phyloP scores from a whole-genome alignment of 1,284 basidiomycete species.

The Naganishia sp. region DNA sequence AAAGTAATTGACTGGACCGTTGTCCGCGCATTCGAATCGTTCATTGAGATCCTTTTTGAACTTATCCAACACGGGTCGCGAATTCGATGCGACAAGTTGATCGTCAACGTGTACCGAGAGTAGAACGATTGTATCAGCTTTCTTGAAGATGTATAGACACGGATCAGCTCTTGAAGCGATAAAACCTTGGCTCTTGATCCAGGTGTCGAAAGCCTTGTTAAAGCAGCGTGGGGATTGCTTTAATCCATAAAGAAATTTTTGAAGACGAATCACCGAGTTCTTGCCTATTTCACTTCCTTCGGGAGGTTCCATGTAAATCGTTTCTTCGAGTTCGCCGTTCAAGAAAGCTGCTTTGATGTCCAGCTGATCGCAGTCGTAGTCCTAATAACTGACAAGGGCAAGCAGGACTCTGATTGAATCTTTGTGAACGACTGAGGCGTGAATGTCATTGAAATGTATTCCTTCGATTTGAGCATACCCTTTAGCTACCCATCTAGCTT shows the following conservation, averaged over 20 bases:
- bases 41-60: constrained; percentile 35
- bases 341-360: constrained; percentile 24
- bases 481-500: constrained; percentile 41
- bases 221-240: constrained; percentile 40
- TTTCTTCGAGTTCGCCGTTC: constrained; percentile 26
- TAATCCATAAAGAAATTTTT: constrained; percentile 40
- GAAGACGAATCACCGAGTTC: constrained; percentile 31
- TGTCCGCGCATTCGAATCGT: constrained; percentile 11
- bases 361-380: constrained; percentile 38
- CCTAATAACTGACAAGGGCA: constrained; percentile 36
- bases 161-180: constrained; percentile 31
- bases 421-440: constrained; percentile 38
- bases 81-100: constrained; percentile 38
- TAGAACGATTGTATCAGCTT: constrained; percentile 1
- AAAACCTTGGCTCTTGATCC: constrained; percentile 34
- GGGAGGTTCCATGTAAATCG: constrained; percentile 7
- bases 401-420: constrained; percentile 38
- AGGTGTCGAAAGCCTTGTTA: constrained; percentile 33
- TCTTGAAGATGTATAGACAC: constrained; percentile 22
- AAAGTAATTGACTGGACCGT: constrained; percentile 35
- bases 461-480: constrained; percentile 50
- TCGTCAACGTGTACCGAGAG: constrained; percentile 40
- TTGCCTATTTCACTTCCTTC: constrained; percentile 28
- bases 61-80: constrained; percentile 22
- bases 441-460: constrained; percentile 37